Conservation (phyloP, 1,284 basidiomycete genomes). For the Wolfiporia cocos region DNA sequence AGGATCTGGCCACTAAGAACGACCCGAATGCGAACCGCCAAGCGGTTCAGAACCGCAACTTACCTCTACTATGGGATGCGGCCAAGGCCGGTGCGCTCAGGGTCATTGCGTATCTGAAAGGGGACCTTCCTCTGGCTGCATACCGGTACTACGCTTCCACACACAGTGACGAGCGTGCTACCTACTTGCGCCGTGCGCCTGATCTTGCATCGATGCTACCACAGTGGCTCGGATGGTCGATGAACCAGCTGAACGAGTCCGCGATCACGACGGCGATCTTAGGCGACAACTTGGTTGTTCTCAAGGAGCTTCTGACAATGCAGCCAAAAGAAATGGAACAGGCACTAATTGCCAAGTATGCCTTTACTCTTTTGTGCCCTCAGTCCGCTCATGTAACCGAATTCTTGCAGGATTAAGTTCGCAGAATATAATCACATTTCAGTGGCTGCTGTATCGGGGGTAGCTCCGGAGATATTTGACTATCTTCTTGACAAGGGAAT, state of each 20-base stretch:
- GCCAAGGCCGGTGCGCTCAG: slow-evolving; percentile 20
- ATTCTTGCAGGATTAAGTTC: slow-evolving; percentile 35
- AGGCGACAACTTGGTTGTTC: slow-evolving; percentile 25
- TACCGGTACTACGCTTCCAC: slow-evolving; percentile 38
- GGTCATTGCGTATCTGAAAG: slow-evolving; percentile 41
- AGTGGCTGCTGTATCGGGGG: slow-evolving; percentile 31
- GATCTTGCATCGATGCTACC: slow-evolving; percentile 37
- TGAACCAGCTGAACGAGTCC: slow-evolving; percentile 40
- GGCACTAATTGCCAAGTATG: slow-evolving; percentile 35
- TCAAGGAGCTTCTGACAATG: slow-evolving; percentile 38
- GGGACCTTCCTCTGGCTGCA: slow-evolving; percentile 27
- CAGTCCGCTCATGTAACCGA: neutral
- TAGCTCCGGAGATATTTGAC: slow-evolving; percentile 34
- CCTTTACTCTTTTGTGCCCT: neutral
- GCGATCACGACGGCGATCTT: slow-evolving; percentile 38
- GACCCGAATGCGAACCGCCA: slow-evolving; percentile 34
- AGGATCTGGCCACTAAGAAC: slow-evolving; percentile 40
- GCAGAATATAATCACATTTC: slow-evolving; percentile 37
- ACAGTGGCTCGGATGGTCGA: slow-evolving; percentile 41
- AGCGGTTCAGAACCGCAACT: too few species aligned
- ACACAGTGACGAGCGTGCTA: slow-evolving; percentile 34
- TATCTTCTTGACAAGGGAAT: slow-evolving; percentile 42
- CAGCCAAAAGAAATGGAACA: slow-evolving; percentile 33
- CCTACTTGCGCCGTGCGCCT: slow-evolving; percentile 27
- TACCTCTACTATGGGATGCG: neutral